Conservation (phyloP, 2,329 filamentous ascomycete species). For the Aspergillus clavatus region DNA sequence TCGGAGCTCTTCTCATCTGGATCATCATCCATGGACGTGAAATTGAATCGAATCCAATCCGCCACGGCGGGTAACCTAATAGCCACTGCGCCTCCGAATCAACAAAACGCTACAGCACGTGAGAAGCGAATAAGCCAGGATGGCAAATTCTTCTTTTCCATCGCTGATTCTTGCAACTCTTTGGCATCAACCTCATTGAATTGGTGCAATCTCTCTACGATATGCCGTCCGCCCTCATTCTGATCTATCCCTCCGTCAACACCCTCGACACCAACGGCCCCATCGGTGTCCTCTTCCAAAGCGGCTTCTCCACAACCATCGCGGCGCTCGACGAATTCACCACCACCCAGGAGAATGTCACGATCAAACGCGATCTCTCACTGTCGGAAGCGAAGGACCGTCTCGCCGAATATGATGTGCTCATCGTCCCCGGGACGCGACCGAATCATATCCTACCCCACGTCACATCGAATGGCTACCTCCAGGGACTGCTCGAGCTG, state of each 20-base stretch:
- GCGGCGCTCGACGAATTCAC: conserved; percentile 1
- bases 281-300: background rate
- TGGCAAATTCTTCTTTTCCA: background rate
- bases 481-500: background rate
- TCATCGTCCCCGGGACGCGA: conserved; percentile 1
- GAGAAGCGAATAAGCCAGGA: background rate
- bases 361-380: background rate
- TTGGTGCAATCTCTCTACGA: background rate
- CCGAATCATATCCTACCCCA: background rate
- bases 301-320: background rate
- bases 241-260: conserved; percentile 3
- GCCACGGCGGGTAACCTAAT: background rate
- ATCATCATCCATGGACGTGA: no score
- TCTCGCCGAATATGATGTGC: conserved; percentile 1
- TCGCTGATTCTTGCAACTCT: no score
- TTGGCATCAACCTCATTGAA: background rate
- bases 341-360: conserved; percentile 1
- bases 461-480: background rate
- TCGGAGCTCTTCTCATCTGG: no score
- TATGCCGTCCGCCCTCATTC: conserved; percentile 2
- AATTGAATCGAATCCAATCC: no score
- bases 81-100: no score
- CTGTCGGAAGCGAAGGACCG: background rate
- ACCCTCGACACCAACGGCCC: conserved; percentile 2
- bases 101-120: background rate